These are phyloP conservation scores for Solanum sitiens DNA, from an alignment of 257 asterid genomes.

Conservation along the genomic window DNA sequence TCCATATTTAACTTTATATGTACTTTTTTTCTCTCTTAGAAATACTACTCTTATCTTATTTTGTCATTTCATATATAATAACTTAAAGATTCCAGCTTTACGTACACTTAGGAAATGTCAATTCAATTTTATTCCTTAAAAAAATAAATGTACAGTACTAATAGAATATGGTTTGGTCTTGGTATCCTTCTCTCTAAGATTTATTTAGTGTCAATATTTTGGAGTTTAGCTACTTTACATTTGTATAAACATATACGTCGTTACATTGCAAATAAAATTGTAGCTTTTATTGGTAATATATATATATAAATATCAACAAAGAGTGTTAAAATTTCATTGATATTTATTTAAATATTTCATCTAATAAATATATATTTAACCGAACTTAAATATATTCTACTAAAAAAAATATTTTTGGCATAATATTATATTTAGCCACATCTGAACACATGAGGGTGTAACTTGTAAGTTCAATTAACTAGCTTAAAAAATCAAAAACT, in stretches of 20 bases:
- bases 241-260: neutral
- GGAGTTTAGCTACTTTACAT: neutral
- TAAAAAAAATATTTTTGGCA: no score
- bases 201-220: neutral
- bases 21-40: neutral
- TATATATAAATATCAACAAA: no score
- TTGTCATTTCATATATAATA: neutral
- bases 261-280: no score
- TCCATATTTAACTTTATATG: neutral
- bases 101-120: neutral
- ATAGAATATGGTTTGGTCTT: neutral
- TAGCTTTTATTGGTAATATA: no score
- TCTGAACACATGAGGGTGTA: neutral
- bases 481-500: neutral
- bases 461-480: neutral
- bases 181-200: neutral
- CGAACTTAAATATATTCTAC: no score
- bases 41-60: neutral
- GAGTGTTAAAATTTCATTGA: fast-evolving
- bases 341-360: no score
- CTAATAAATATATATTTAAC: no score
- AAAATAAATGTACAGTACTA: neutral
- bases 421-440: no score
- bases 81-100: conserved; percentile 7
- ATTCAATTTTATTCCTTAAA: neutral